Evolutionary conservation across 441 rosid species (phyloP).

Genomic region (Populus trichocarpa): DNA sequence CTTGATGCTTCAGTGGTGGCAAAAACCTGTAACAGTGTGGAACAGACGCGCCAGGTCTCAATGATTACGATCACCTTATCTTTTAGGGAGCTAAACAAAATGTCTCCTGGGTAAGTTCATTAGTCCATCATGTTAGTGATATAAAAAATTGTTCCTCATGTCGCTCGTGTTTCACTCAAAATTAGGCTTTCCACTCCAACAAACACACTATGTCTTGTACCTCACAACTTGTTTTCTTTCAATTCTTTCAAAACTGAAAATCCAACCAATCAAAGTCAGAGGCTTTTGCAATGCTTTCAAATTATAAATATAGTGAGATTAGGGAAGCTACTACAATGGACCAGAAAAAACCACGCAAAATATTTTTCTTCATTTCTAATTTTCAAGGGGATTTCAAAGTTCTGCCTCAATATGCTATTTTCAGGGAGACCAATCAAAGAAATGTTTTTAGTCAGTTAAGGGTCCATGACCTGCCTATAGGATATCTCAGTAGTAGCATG

Average conservation of each 20-base stretch:
- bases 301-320: too few species aligned
- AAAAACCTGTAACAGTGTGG: slow-evolving; percentile 58
- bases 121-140: background rate
- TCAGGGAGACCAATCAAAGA: background rate
- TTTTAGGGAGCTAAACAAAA: slow-evolving; percentile 51
- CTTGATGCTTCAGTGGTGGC: background rate
- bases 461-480: background rate
- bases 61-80: slow-evolving; percentile 91
- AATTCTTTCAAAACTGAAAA: too few species aligned
- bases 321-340: background rate
- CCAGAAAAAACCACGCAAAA: background rate
- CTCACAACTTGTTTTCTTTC: too few species aligned
- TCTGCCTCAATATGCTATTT: background rate
- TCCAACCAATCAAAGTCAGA: too few species aligned
- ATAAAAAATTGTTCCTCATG: too few species aligned
- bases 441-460: background rate
- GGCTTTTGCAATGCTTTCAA: too few species aligned
- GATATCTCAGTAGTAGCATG: background rate
- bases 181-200: too few species aligned
- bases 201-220: too few species aligned
- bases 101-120: slow-evolving; percentile 75
- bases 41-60: slow-evolving; percentile 89
- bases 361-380: background rate
- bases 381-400: background rate
- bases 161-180: too few species aligned